Conservation (phyloP, 2,329 filamentous ascomycete genomes). For the Phaeosphaeriaceae sp. region DNA sequence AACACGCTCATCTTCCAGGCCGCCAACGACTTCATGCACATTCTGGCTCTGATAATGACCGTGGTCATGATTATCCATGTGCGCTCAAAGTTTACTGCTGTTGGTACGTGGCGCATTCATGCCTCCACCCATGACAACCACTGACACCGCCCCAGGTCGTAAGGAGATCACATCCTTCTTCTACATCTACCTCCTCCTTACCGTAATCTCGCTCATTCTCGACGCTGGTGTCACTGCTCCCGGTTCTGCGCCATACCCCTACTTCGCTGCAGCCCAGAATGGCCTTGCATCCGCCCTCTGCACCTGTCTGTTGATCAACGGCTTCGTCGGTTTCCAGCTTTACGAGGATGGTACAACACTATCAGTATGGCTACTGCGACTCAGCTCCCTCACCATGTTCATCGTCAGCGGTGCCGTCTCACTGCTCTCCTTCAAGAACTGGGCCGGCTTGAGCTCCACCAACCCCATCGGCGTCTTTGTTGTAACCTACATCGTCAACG, state of each 20-base stretch:
- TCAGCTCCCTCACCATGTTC: slow-evolving; percentile 82
- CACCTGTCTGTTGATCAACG: slow-evolving; percentile 91
- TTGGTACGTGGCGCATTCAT: slow-evolving; percentile 67
- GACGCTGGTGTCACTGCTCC: slow-evolving; percentile 93
- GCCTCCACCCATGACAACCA: slow-evolving; percentile 62
- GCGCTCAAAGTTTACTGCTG: slow-evolving; percentile 95
- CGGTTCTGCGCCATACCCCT: slow-evolving; percentile 80
- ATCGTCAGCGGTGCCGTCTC: slow-evolving; percentile 85
- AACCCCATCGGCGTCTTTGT: slow-evolving; percentile 91
- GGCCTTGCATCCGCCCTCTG: slow-evolving; percentile 85
- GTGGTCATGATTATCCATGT: slow-evolving; percentile 98
- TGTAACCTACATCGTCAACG: slow-evolving; percentile 90
- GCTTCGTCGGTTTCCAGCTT: slow-evolving; percentile 96
- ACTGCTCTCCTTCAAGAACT: slow-evolving; percentile 89
- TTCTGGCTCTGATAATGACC: slow-evolving; percentile 88
- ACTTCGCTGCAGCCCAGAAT: slow-evolving; percentile 88
- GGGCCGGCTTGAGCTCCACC: slow-evolving; percentile 82
- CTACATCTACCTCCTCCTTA: slow-evolving; percentile 93
- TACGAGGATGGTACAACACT: slow-evolving; percentile 96
- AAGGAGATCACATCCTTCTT: slow-evolving; percentile 88
- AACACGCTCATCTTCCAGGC: slow-evolving; percentile 99
- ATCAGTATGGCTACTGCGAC: slow-evolving; percentile 89
- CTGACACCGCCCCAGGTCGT: slow-evolving; percentile 58
- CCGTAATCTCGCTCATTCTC: slow-evolving; percentile 85
- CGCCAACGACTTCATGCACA: slow-evolving; percentile 90